phyloP scores from a whole-genome alignment of 139 green algal species.

The Picochlorum sp. region DNA sequence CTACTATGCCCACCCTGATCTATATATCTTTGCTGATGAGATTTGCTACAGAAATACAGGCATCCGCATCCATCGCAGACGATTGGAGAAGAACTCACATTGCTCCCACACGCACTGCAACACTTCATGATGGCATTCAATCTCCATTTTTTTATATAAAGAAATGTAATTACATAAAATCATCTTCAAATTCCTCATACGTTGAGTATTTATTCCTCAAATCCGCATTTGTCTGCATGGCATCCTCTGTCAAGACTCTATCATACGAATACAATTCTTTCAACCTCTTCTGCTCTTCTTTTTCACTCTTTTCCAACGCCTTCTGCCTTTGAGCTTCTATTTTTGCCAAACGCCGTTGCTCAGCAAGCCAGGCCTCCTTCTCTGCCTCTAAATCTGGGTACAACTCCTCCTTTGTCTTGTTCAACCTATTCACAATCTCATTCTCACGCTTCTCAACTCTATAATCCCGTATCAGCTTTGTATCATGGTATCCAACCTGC shows the following conservation, averaged over 20 bases:
- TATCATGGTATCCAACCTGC: slow-evolving; percentile 82
- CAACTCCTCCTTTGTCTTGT: slow-evolving; percentile 76
- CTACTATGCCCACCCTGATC: no score
- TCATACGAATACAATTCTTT: slow-evolving; percentile 73
- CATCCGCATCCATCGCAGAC: no score
- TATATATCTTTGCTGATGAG: no score
- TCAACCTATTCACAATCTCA: slow-evolving; percentile 89
- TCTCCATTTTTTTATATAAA: background rate
- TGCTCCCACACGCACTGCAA: no score
- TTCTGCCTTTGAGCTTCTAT: slow-evolving; percentile 30
- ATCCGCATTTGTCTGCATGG: slow-evolving; percentile 72
- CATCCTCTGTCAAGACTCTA: slow-evolving; percentile 42
- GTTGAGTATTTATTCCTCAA: slow-evolving; percentile 66
- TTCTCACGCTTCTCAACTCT: slow-evolving; percentile 69
- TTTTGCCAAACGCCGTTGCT: slow-evolving; percentile 36
- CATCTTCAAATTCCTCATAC: slow-evolving; percentile 82
- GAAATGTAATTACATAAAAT: slow-evolving; percentile 79
- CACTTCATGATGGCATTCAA: no score
- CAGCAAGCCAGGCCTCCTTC: slow-evolving; percentile 46
- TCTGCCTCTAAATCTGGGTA: slow-evolving; percentile 73
- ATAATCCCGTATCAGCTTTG: slow-evolving; percentile 57
- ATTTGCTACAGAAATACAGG: no score
- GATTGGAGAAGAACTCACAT: no score
- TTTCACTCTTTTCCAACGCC: slow-evolving; percentile 53
- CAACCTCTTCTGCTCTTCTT: slow-evolving; percentile 52